Evolutionary conservation across 2,329 filamentous ascomycete species (phyloP), one percentile per base, ranked within the genome.

Genomic region (Aureobasidium sp.): DNA sequence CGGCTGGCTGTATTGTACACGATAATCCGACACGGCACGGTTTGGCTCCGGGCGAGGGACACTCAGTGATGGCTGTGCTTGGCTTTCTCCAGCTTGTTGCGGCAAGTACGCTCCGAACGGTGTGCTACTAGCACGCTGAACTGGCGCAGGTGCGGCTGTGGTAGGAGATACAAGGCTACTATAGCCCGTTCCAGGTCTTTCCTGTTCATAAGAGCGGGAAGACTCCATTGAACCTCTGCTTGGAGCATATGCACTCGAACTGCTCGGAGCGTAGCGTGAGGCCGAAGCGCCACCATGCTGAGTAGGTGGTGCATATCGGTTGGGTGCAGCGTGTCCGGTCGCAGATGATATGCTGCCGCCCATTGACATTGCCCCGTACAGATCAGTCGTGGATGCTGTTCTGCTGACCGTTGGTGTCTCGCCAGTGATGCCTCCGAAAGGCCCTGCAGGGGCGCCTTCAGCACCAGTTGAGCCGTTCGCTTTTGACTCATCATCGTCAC

Each of bases 381-480:
- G 76, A 67, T 97, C 92, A 49, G 90, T 85, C 68, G 82, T 85
- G 5, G 82, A 84, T 17, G 80, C 82, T 5, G 89, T 94, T 3
- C 77, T 74, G 55, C 76, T 79, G 48, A 80, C 69, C n/a, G 66
- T 65, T 20, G 77, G 75, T 17, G 74, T 78, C 36, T 86, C 85
- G n/a, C 88, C 85, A 31, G 88, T 82, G 58, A 97, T 85, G 60
- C 88, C 88, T 8, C 89, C 87, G 73, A 99, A 97, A 1, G 91
- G 91, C 0, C 91, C 90, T 58, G 82, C 75, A 37, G 62, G 62
- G 36, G 53, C 56, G 22, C 73, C 76, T 55, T 83, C 82, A 37
- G 74, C 79, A 48, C 84, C 84, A 5, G 78, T 79, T 14, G 84
- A 79, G 9, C 79, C 84, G 60, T 81, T 81, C 0, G 83, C 84